Conservation (phyloP, 2,329 filamentous ascomycete genomes). For the Cladophialophora exuberans region DNA sequence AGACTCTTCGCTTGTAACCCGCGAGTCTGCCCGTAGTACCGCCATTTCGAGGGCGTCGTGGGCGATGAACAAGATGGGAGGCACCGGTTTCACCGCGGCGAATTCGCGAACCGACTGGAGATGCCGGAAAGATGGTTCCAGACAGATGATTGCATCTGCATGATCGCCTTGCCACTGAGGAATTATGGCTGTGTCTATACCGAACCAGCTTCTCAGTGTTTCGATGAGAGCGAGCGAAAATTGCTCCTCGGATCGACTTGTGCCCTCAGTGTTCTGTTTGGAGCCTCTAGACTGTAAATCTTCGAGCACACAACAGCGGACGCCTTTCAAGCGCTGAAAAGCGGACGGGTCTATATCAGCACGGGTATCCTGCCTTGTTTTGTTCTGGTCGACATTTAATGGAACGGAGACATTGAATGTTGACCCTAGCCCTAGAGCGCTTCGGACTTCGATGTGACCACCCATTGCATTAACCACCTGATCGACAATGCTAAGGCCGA, state of each 20-base stretch:
- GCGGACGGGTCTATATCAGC: background rate
- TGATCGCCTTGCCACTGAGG: background rate
- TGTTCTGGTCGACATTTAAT: background rate
- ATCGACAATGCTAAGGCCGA: constrained; percentile 63
- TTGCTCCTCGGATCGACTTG: background rate
- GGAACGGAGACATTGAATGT: constrained; percentile 14
- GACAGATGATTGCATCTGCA: constrained; percentile 14
- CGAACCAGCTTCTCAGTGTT: constrained; percentile 10
- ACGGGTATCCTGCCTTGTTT: background rate
- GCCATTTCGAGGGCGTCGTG: constrained; percentile 13
- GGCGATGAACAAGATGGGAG: constrained; percentile 6
- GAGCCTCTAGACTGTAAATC: constrained; percentile 3
- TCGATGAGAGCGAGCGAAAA: constrained; percentile 1
- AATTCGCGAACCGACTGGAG: constrained; percentile 1
- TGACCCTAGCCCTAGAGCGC: constrained; percentile 35
- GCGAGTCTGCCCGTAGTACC: constrained; percentile 2
- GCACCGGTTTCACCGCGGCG: background rate
- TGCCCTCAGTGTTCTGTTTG: background rate
- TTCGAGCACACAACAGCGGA: constrained; percentile 36
- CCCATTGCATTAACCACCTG: constrained; percentile 36
- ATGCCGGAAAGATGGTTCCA: constrained; percentile 11
- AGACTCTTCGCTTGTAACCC: constrained; percentile 2
- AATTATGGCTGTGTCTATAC: background rate
- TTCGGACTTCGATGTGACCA: constrained; percentile 36
- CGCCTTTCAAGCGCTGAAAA: constrained; percentile 33